Evolutionary conservation across 2,329 filamentous ascomycete species (phyloP).

Genomic region (Exophiala sp.): DNA sequence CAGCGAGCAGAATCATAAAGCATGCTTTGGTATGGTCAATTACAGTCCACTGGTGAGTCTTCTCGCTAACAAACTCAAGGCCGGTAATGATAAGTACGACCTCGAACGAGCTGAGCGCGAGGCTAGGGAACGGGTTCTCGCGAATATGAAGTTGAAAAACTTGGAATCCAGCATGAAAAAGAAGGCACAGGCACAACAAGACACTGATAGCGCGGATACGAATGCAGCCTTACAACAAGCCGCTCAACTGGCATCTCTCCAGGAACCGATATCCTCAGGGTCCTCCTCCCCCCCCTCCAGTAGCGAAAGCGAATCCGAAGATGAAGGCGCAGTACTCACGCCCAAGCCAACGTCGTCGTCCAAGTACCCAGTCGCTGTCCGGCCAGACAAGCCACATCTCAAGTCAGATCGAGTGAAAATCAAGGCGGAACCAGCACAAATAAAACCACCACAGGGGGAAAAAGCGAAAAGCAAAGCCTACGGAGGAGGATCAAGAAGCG

Average conservation of each 20-base stretch:
- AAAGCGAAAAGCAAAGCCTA: slow-evolving; percentile 11
- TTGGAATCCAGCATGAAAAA: slow-evolving; percentile 14
- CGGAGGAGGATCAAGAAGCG: neutral
- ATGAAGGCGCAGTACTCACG: slow-evolving; percentile 1
- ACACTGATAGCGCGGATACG: neutral
- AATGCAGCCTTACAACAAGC: slow-evolving; percentile 14
- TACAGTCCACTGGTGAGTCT: neutral
- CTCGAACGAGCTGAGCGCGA: slow-evolving; percentile 45
- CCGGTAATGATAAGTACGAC: slow-evolving; percentile 49
- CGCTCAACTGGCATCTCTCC: slow-evolving; percentile 9
- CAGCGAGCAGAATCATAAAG: slow-evolving; percentile 74
- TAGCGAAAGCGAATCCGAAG: slow-evolving; percentile 1
- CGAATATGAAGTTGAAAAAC: slow-evolving; percentile 39
- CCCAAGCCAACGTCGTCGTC: neutral
- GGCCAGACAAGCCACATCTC: neutral
- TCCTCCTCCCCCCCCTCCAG: slow-evolving; percentile 2
- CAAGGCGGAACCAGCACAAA: neutral
- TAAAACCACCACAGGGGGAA: neutral
- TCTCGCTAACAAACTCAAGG: slow-evolving; percentile 29
- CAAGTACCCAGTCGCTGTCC: neutral
- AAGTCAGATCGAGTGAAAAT: neutral
- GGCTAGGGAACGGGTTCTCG: slow-evolving; percentile 47
- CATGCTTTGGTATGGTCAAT: slow-evolving; percentile 58
- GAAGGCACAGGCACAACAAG: slow-evolving; percentile 7
- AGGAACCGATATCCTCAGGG: neutral